Conservation (phyloP, 139 green algal genomes). For the Penium margaritaceum region DNA sequence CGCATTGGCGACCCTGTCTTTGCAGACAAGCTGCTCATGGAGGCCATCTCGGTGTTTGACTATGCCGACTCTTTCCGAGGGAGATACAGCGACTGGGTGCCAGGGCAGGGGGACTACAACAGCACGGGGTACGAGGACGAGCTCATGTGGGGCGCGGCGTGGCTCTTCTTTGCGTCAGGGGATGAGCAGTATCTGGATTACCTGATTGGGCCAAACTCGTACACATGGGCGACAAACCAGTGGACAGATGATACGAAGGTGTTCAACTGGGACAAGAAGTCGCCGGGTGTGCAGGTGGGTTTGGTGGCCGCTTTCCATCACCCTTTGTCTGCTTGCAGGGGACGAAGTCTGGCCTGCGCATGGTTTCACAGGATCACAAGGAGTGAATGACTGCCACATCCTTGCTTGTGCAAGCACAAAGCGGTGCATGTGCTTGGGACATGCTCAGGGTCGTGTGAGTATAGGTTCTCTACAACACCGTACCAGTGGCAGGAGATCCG, state of each 20-base stretch:
- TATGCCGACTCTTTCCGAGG: conserved; percentile 49
- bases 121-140: conserved; percentile 55
- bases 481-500: too few relatives aligned
- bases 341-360: background rate
- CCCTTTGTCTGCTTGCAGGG: background rate
- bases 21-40: conserved; percentile 45
- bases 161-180: conserved; percentile 61
- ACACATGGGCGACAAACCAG: conserved; percentile 9
- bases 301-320: too few relatives aligned
- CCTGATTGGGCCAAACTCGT: conserved; percentile 9
- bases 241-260: background rate
- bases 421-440: too few relatives aligned
- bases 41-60: conserved; percentile 50
- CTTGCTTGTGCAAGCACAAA: too few relatives aligned
- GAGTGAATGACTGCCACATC: too few relatives aligned
- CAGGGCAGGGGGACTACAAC: conserved; percentile 44
- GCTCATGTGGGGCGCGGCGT: conserved; percentile 61
- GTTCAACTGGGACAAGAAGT: conserved; percentile 39
- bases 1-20: conserved; percentile 48
- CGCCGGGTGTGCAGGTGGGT: conserved; percentile 19
- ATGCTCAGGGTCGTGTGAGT: too few relatives aligned
- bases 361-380: conserved; percentile 2
- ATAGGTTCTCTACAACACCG: too few relatives aligned
- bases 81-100: conserved; percentile 52
- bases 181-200: conserved; percentile 53